Evolutionary conservation across 495 filamentous ascomycete species (phyloP), one percentile per base, ranked within the genome.

Genomic region (Entonaema liquescens): DNA sequence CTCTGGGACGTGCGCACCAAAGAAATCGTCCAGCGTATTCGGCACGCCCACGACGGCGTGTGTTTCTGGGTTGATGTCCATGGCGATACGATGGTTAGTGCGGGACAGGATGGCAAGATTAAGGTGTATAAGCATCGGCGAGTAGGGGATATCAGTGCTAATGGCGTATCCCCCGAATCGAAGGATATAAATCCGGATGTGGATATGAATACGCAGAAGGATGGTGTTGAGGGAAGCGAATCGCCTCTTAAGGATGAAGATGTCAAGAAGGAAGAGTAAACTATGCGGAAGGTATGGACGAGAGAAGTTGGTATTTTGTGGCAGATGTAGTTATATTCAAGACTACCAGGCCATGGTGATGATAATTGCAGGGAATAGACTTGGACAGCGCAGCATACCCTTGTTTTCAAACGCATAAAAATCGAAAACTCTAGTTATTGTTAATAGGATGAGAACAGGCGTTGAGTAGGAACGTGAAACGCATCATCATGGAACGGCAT

Each of bases 1-100:
- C 84, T 95, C 62, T 99, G 95, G 95, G 94, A 98, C 79, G 91
- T 97, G 21, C 85, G 85, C 50, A 92, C 82, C 70, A 99, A 98
- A 81, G 87, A 91, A 58, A 81, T 96, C 5, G 80, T 97, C 17
- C 93, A 97, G 82, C 81, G 85, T 28, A 78, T 89, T 52, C 77
- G 78, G 29, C 79, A 89, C 15, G 87, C 90, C 12, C 95, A 98
- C 76, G 82, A 88, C 2, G 92, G 90, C 38, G 88, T 90, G n/a
- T 94, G 97, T 17, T 84, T 97, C 59, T 92, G 92, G 71, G 93
- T 97, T 31, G 93, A 97, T 53, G 79, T 83, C 6, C 62, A 79
- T 67, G 78, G 78, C 21, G 71, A 77, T 52, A 78, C 76, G 13
- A 83, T 85, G 82, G 83, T 81, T 15, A 85, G 82, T 62, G 74